Conservation (phyloP, 169 alveolate species). For the Babesia bovis region DNA sequence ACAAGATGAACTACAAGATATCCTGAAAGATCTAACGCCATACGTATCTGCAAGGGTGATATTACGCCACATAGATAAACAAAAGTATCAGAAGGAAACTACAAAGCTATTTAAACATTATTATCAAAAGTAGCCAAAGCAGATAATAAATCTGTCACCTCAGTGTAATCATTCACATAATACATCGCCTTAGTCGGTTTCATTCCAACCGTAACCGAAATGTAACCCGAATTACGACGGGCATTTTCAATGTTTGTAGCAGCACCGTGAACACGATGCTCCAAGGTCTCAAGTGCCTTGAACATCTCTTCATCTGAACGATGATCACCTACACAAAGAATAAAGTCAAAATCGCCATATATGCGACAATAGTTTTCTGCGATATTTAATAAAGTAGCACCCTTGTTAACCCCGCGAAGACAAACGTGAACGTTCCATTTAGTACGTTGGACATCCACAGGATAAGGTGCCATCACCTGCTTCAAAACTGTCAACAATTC, state of each 20-base stretch:
- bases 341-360: conserved; percentile 59
- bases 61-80: conserved; percentile 9
- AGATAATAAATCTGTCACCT: conserved; percentile 44
- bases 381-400: conserved; percentile 50
- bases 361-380: conserved; percentile 37
- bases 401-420: conserved; percentile 55
- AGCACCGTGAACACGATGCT: conserved; percentile 1
- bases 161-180: conserved; percentile 53
- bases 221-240: conserved; percentile 9
- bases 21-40: conserved; percentile 44
- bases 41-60: conserved; percentile 22
- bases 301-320: conserved; percentile 58
- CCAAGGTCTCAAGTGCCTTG: conserved; percentile 57
- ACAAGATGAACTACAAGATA: conserved; percentile 29
- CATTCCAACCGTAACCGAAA: conserved; percentile 62
- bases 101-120: neutral
- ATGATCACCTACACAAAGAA: conserved; percentile 58
- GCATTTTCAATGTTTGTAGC: neutral
- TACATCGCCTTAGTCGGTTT: conserved; percentile 69
- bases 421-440: conserved; percentile 52
- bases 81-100: conserved; percentile 2
- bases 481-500: conserved; percentile 72
- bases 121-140: neutral
- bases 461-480: conserved; percentile 50
- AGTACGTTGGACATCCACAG: conserved; percentile 67